Evolutionary conservation across 331 rosid species (phyloP).

Genomic region (Arachis monticola): DNA sequence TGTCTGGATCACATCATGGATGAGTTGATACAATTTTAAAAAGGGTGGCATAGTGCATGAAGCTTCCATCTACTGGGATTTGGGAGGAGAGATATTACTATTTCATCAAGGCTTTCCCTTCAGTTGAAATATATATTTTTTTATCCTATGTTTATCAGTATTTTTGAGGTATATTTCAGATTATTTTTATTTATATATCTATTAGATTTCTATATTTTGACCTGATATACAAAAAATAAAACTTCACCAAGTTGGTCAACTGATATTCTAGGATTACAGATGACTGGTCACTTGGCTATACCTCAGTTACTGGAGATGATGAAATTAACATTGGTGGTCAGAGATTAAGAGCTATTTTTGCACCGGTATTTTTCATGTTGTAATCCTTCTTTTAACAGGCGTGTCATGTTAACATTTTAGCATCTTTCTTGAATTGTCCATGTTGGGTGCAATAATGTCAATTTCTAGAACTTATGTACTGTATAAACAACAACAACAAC

Average conservation of each 20-base stretch:
- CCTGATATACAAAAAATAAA: not conserved
- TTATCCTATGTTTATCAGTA: not conserved
- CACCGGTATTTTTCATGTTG: constrained; percentile 60
- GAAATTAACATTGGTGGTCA: constrained; percentile 72
- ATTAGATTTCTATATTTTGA: constrained; percentile 2
- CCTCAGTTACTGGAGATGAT: constrained; percentile 70
- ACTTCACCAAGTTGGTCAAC: constrained; percentile 12
- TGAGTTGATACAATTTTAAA: not conserved
- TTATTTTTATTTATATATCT: constrained; percentile 8
- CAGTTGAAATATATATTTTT: not conserved
- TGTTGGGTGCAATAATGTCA: constrained; percentile 27
- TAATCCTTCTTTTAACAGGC: constrained; percentile 28
- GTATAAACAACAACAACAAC: too few relatives aligned
- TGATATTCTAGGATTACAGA: constrained; percentile 50
- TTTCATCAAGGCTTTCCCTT: too few relatives aligned
- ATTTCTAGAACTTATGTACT: constrained; percentile 26
- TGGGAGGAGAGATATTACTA: too few relatives aligned
- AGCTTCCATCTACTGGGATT: too few relatives aligned
- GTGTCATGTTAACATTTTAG: not conserved
- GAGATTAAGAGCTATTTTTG: constrained; percentile 61
- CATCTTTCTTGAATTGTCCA: constrained; percentile 15
- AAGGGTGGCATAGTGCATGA: too few relatives aligned
- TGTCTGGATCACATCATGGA: not conserved
- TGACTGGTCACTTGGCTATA: constrained; percentile 79
- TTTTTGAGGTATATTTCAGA: constrained; percentile 16